Evolutionary conservation across 257 asterid genomes (phyloP).

Genomic region (Ehretia macrophylla): DNA sequence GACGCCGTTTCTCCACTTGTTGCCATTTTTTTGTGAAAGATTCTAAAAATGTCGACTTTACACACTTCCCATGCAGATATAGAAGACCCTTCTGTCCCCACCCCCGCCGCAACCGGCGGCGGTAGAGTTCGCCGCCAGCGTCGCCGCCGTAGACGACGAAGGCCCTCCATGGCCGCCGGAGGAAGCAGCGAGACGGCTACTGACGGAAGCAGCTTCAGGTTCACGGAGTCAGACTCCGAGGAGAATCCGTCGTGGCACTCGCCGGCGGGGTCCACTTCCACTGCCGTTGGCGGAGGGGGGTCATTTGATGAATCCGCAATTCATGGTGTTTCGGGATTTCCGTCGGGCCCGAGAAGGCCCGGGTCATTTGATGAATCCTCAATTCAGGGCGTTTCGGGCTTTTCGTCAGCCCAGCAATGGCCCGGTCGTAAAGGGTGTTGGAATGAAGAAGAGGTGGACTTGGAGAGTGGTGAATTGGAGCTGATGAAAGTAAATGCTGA

Average conservation of each 20-base stretch:
- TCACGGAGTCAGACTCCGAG: conserved; percentile 38
- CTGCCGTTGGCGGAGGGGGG: conserved; percentile 27
- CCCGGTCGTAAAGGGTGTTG: conserved; percentile 19
- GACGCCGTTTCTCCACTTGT: background rate
- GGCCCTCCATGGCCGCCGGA: conserved; percentile 24
- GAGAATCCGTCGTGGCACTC: conserved; percentile 31
- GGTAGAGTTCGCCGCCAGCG: conserved; percentile 26
- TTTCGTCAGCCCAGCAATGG: background rate
- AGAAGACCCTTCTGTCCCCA: conserved; percentile 19
- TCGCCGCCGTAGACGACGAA: conserved; percentile 28
- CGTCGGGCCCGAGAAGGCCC: conserved; percentile 16
- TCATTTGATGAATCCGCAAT: conserved; percentile 1
- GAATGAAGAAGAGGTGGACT: conserved; percentile 33
- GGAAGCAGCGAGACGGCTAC: conserved; percentile 46
- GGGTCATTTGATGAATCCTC: conserved; percentile 9
- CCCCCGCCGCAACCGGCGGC: conserved; percentile 4
- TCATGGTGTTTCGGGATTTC: background rate
- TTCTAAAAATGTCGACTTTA: conserved; percentile 19
- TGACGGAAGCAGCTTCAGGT: conserved; percentile 45
- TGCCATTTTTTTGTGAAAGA: background rate
- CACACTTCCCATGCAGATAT: conserved; percentile 20
- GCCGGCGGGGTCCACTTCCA: conserved; percentile 21
- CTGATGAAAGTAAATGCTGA: conserved; percentile 10
- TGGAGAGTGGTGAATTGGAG: conserved; percentile 45
- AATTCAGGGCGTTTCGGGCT: background rate